Evolutionary conservation across 1,139 yeast species (phyloP).

Genomic region (Hyphopichia khmerensis): DNA sequence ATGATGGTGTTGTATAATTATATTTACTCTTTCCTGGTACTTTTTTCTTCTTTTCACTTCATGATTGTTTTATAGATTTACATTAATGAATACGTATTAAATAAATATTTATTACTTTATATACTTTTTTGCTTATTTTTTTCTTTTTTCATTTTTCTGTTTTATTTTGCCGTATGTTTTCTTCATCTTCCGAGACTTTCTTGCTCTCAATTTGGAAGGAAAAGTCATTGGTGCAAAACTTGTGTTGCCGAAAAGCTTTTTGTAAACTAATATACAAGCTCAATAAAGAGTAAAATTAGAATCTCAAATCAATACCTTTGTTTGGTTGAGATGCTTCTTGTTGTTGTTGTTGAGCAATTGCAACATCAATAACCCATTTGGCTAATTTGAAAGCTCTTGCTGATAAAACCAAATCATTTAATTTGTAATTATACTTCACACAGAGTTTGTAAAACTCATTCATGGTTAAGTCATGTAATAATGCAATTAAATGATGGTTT

Average conservation of each 20-base stretch:
- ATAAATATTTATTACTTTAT: conserved; percentile 1
- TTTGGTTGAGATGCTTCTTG: conserved; percentile 7
- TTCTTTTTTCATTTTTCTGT: too few species aligned
- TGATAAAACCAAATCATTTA: conserved; percentile 62
- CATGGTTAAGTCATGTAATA: conserved; percentile 62
- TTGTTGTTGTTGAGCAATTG: conserved; percentile 50
- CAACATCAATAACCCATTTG: conserved; percentile 68
- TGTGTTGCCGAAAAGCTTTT: too few species aligned
- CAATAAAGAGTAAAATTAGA: too few species aligned
- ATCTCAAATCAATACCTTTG: too few species aligned
- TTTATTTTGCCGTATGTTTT: not conserved
- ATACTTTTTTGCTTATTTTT: not conserved
- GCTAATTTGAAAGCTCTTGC: conserved; percentile 66
- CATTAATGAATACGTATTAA: not conserved
- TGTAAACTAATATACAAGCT: too few species aligned
- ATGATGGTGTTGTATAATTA: not conserved
- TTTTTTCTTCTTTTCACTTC: not conserved
- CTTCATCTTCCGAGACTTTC: not conserved
- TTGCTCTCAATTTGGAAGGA: conserved; percentile 1
- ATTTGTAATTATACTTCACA: conserved; percentile 56
- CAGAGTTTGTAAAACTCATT: conserved; percentile 65
- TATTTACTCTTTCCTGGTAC: not conserved
- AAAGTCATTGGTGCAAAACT: too few species aligned
- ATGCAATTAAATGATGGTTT: conserved; percentile 44
- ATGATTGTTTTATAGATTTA: not conserved